Conservation (phyloP, 75 land plant species). For the Isoetes taiwanensis region DNA sequence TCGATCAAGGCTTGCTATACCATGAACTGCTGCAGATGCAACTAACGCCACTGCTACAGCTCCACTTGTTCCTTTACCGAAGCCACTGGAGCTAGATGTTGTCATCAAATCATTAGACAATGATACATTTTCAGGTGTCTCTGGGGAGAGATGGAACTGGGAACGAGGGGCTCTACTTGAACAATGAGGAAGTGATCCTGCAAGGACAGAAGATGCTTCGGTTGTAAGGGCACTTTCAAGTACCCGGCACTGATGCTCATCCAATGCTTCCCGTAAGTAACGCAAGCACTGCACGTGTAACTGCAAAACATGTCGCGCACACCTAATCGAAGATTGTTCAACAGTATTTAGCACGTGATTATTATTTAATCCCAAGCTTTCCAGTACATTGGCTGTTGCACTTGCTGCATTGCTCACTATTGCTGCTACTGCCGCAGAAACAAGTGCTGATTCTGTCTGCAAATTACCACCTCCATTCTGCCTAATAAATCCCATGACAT, state of each 20-base stretch:
- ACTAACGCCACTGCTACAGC: slow-evolving; percentile 80
- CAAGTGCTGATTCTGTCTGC: slow-evolving; percentile 61
- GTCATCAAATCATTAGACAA: slow-evolving; percentile 37
- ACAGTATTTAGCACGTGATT: slow-evolving; percentile 4
- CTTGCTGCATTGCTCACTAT: slow-evolving; percentile 50
- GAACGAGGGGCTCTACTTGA: slow-evolving; percentile 61
- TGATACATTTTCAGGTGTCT: slow-evolving; percentile 44
- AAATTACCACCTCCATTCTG: slow-evolving; percentile 60
- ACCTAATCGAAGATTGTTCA: slow-evolving; percentile 12
- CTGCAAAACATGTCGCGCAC: slow-evolving; percentile 55
- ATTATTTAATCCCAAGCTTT: slow-evolving; percentile 23
- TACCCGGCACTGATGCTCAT: slow-evolving; percentile 60
- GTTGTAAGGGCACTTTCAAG: slow-evolving; percentile 71
- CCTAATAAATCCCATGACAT: slow-evolving; percentile 50
- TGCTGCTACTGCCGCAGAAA: slow-evolving; percentile 61
- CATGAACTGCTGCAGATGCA: slow-evolving; percentile 55
- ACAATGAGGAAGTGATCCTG: slow-evolving; percentile 26
- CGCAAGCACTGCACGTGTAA: slow-evolving; percentile 52
- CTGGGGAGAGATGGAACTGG: slow-evolving; percentile 73
- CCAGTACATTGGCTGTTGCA: slow-evolving; percentile 38
- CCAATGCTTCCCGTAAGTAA: slow-evolving; percentile 70
- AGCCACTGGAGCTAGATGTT: slow-evolving; percentile 27
- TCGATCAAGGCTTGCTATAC: slow-evolving; percentile 61
- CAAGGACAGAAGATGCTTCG: slow-evolving; percentile 55
- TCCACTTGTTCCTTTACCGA: slow-evolving; percentile 36